Evolutionary conservation across 345 rosid species (phyloP).

Genomic region (Euphorbia peplus): DNA sequence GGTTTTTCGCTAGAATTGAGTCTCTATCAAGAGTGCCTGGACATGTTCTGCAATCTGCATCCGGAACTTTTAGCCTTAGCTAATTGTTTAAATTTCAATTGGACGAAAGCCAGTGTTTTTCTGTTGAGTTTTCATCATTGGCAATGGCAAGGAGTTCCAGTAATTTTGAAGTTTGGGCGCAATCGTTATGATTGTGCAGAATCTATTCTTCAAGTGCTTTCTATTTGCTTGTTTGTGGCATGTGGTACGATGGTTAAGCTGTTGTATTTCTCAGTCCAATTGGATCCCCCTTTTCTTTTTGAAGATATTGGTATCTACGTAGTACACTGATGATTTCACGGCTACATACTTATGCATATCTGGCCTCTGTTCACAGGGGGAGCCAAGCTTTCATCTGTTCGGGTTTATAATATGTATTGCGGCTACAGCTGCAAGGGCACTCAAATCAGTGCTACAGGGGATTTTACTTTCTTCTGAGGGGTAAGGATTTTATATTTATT

Average conservation of each 20-base stretch:
- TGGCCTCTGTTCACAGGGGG: conserved; percentile 51
- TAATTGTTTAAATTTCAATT: not conserved
- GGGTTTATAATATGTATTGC: conserved; percentile 91
- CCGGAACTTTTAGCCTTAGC: not conserved
- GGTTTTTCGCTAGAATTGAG: not conserved
- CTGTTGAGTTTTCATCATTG: not conserved
- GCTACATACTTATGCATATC: not conserved
- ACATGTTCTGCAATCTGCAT: not conserved
- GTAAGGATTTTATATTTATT: conserved; percentile 37
- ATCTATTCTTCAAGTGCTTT: not conserved
- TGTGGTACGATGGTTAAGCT: not conserved
- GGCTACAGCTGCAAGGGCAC: conserved; percentile 98
- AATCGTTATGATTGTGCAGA: not conserved
- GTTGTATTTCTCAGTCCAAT: not conserved
- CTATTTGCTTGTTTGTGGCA: not conserved
- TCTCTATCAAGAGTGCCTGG: not conserved
- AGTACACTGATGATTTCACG: not conserved
- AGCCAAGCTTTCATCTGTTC: conserved; percentile 96
- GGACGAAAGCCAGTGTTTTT: not conserved
- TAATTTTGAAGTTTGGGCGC: not conserved
- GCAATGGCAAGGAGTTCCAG: not conserved
- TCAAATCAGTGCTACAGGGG: conserved; percentile 95
- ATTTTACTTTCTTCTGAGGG: conserved; percentile 98
- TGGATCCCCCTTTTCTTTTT: not conserved
- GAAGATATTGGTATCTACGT: not conserved